phyloP scores from a whole-genome alignment of 495 filamentous ascomycete species.

The Xylaria acuta region DNA sequence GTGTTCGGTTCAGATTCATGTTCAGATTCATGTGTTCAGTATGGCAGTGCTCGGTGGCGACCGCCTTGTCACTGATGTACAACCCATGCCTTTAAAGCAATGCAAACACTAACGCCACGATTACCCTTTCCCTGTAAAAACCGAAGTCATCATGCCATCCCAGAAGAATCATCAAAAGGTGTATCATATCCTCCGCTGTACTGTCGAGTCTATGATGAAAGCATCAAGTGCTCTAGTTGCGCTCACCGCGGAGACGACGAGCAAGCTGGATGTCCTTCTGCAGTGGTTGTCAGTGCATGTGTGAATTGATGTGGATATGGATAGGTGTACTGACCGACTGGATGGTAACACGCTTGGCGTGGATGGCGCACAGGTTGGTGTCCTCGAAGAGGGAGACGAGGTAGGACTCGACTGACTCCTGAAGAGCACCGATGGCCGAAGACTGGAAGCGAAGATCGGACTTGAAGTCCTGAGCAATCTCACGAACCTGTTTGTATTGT shows the following conservation, averaged over 20 bases:
- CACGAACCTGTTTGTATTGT: slow-evolving; percentile 68
- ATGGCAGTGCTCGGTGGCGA: slow-evolving; percentile 25
- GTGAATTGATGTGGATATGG: neutral
- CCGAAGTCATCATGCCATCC: slow-evolving; percentile 44
- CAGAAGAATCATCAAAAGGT: slow-evolving; percentile 37
- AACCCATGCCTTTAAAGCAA: slow-evolving; percentile 39
- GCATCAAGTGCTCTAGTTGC: slow-evolving; percentile 56
- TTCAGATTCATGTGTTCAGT: slow-evolving; percentile 36
- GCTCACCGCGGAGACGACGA: slow-evolving; percentile 95
- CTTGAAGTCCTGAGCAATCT: slow-evolving; percentile 99
- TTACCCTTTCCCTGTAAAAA: slow-evolving; percentile 43
- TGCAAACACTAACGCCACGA: slow-evolving; percentile 51
- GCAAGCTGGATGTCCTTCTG: slow-evolving; percentile 96
- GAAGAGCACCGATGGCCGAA: slow-evolving; percentile 98
- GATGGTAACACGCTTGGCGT: slow-evolving; percentile 99
- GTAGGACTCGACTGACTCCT: slow-evolving; percentile 99
- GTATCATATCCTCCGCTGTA: slow-evolving; percentile 33
- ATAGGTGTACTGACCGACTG: slow-evolving; percentile 59
- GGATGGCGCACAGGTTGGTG: slow-evolving; percentile 99
- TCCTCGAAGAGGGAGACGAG: slow-evolving; percentile 99
- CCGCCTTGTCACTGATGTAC: slow-evolving; percentile 41
- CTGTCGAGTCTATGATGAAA: slow-evolving; percentile 21
- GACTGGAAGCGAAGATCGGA: slow-evolving; percentile 99
- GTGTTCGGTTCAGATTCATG: slow-evolving; percentile 16
- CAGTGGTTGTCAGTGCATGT: slow-evolving; percentile 48